Base-by-base conservation (phyloP, 2,329 filamentous ascomycete genomes). In the Amauroascus verrucosus region DNA sequence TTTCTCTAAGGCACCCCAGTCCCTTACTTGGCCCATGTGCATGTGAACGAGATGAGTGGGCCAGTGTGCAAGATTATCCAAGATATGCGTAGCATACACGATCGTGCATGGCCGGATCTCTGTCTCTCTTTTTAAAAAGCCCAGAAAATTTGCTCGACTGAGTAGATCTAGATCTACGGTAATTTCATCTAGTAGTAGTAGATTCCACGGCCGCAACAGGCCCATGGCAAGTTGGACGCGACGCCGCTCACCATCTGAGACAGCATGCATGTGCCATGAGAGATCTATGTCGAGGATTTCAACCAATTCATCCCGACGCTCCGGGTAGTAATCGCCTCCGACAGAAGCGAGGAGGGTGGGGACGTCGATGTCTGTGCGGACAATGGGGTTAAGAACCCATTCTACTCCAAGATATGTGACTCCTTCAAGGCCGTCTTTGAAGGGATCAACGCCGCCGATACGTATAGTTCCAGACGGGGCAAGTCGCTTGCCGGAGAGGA, bases 191-290 rank as follows among this genome's bases (percentile, higher is more conserved):
- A 98, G 78, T 51, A 98, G 76, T 26, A 98, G 75, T 2, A 98
- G 85, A 9, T 82, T 83, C 93, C 93, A 98, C 0, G 93, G 93
- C 2, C 91, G 78, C 43, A 98, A 71, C 7, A 98, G 75, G 0
- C 93, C 93, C 93, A 98, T 98, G 57, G 90, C 90, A 6, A 98
- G 77, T 74, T 98, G 93, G 5, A 98, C 93, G 16, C 93, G 79
- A 14, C 93, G 78, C 14, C 93, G 75, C 75, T 98, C 93, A 49
- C 93, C 93, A 65, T 98, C 93, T 1, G 83, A 88, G 5, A 98
- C 91, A 45, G 90, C 87, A 68, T 96, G 90, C 86, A 98, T 93
- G 63, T 90, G 86, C 93, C 93, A 98, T 56, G 77, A 74, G 13
- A 87, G 76, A 72, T 98, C 93, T 60, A 98, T 89, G 67, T 98